Evolutionary conservation across 164 flowering plant genomes (phyloP).

Genomic region (Nymphaea colorata): DNA sequence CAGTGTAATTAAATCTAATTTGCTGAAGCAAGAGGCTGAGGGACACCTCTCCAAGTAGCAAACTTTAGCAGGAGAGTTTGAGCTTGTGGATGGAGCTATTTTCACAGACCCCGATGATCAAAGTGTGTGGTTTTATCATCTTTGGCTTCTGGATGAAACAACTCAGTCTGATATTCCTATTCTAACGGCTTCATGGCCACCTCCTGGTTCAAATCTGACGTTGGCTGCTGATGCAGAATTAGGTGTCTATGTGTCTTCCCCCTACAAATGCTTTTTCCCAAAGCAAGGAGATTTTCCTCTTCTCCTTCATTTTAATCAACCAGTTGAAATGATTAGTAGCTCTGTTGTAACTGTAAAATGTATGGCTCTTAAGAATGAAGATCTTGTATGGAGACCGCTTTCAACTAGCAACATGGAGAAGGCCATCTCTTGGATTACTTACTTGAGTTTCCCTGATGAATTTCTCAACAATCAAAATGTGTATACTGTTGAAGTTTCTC

Average conservation of each 20-base stretch:
- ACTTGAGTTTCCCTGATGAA: conserved; percentile 29
- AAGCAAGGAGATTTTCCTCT: conserved; percentile 38
- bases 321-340: conserved; percentile 64
- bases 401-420: conserved; percentile 24
- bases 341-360: conserved; percentile 39
- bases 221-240: conserved; percentile 17
- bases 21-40: conserved; percentile 36
- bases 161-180: conserved; percentile 37
- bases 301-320: conserved; percentile 59
- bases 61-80: conserved; percentile 60
- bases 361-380: conserved; percentile 17
- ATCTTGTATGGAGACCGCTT: conserved; percentile 63
- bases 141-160: conserved; percentile 82
- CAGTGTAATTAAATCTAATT: conserved; percentile 56
- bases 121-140: conserved; percentile 97
- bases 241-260: conserved; percentile 14
- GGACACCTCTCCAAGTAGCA: conserved; percentile 43
- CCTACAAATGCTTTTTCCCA: conserved; percentile 16
- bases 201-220: conserved; percentile 35
- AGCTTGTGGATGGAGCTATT: conserved; percentile 71
- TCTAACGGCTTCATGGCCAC: conserved; percentile 69
- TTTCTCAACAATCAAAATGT: conserved; percentile 15
- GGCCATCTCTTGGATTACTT: conserved; percentile 57
- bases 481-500: conserved; percentile 38
- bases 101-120: conserved; percentile 95